A percentile compares a stretch with the other conserved stretches of the same genome.
phyloP scores from a whole-genome alignment of 2,329 filamentous ascomycete species.

The Ceratocystis papillata region DNA sequence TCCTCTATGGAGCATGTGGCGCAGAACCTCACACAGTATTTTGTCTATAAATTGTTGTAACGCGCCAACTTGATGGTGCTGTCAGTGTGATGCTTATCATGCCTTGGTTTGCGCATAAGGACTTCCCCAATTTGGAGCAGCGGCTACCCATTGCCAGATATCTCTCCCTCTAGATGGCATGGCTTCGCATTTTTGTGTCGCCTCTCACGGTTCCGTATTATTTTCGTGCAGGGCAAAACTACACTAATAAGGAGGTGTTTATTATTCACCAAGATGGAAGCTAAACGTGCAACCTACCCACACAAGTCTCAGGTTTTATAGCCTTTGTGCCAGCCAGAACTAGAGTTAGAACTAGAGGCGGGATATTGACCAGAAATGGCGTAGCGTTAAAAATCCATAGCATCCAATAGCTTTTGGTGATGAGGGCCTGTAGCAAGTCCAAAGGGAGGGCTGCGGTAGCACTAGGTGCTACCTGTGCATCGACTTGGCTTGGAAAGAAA shows the following conservation, averaged over 20 bases:
- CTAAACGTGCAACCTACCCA: background rate
- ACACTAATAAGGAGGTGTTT: background rate
- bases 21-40: too few species aligned
- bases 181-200: too few species aligned
- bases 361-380: conserved; percentile 1
- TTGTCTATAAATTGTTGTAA: too few species aligned
- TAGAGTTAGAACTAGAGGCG: background rate
- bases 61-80: too few species aligned
- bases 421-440: too few species aligned
- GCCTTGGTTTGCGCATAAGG: background rate
- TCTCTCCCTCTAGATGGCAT: too few species aligned
- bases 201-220: background rate
- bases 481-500: too few species aligned
- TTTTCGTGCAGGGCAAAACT: background rate
- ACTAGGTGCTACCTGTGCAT: too few species aligned
- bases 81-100: too few species aligned
- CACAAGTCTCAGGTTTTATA: background rate
- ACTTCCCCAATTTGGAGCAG: background rate
- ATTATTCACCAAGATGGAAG: background rate
- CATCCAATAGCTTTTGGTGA: too few species aligned
- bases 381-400: background rate
- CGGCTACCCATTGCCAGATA: too few species aligned
- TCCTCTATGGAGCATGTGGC: too few species aligned
- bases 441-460: background rate
- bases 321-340: background rate